Conservation (phyloP, 371 early-diverging fungal genomes). For the Rhizopus arrhizus region DNA sequence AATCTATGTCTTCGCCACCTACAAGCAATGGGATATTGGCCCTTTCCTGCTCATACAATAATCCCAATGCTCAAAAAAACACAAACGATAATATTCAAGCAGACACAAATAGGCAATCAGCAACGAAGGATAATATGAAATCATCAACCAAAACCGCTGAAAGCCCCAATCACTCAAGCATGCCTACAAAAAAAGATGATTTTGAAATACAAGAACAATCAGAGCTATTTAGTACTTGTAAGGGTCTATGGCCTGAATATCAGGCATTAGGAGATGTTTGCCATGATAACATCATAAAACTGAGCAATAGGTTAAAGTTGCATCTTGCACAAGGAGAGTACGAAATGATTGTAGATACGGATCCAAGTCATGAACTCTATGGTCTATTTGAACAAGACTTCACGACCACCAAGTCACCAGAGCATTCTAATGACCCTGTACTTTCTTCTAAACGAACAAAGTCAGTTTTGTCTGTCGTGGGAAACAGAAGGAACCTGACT, state of each 20-base stretch:
- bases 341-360: conserved; percentile 27
- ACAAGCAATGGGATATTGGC: too few relatives aligned
- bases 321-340: conserved; percentile 33
- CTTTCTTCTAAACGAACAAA: conserved; percentile 9
- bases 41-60: too few relatives aligned
- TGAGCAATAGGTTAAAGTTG: conserved; percentile 29
- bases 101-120: too few relatives aligned
- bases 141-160: too few relatives aligned
- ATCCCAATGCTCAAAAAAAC: too few relatives aligned
- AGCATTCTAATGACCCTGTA: neutral
- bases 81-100: too few relatives aligned
- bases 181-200: neutral
- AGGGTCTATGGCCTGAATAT: conserved; percentile 23
- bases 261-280: conserved; percentile 22
- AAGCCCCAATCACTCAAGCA: too few relatives aligned
- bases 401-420: neutral
- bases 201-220: neutral
- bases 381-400: conserved; percentile 18
- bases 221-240: conserved; percentile 22
- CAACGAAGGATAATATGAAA: too few relatives aligned
- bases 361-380: conserved; percentile 23
- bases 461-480: conserved; percentile 17
- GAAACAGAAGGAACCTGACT: conserved; percentile 24
- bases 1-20: too few relatives aligned
- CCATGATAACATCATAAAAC: conserved; percentile 25